Evolutionary conservation across 768 basidiomycete genomes (phyloP).

Genomic region (Lentinula lateritia): DNA sequence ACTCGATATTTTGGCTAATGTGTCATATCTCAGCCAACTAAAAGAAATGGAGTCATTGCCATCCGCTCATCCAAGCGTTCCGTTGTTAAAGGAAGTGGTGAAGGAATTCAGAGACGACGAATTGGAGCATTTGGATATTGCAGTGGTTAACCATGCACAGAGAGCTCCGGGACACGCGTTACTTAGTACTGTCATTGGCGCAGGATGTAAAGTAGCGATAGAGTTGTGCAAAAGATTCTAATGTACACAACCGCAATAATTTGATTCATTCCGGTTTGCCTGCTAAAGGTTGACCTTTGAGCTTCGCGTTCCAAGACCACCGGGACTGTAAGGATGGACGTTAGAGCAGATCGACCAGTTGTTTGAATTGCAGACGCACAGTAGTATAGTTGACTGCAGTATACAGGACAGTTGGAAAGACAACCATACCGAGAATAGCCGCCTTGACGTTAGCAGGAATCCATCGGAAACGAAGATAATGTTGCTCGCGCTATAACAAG

Average conservation of each 20-base stretch:
- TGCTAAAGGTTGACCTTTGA: conserved; percentile 22
- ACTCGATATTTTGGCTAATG: not conserved
- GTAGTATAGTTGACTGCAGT: not conserved
- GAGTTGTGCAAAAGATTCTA: conserved; percentile 81
- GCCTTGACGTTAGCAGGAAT: conserved; percentile 5
- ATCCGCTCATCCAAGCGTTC: conserved; percentile 71
- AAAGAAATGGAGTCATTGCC: conserved; percentile 61
- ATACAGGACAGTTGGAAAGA: conserved; percentile 6
- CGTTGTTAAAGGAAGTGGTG: conserved; percentile 66
- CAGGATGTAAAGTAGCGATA: conserved; percentile 87
- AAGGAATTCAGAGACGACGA: conserved; percentile 91
- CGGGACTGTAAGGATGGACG: conserved; percentile 8
- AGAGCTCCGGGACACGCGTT: conserved; percentile 89
- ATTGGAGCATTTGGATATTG: conserved; percentile 88
- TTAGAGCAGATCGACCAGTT: conserved; percentile 2
- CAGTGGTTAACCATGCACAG: conserved; percentile 83
- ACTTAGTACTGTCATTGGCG: conserved; percentile 77
- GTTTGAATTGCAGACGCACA: not conserved
- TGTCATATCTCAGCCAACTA: conserved; percentile 58
- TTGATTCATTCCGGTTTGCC: conserved; percentile 3
- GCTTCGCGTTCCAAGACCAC: conserved; percentile 24
- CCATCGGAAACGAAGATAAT: conserved; percentile 13
- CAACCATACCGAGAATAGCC: conserved; percentile 5
- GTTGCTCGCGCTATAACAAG: conserved; percentile 9
- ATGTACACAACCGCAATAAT: conserved; percentile 9